Conservation (phyloP, 495 filamentous ascomycete species). For the Penicillium goetzii region DNA sequence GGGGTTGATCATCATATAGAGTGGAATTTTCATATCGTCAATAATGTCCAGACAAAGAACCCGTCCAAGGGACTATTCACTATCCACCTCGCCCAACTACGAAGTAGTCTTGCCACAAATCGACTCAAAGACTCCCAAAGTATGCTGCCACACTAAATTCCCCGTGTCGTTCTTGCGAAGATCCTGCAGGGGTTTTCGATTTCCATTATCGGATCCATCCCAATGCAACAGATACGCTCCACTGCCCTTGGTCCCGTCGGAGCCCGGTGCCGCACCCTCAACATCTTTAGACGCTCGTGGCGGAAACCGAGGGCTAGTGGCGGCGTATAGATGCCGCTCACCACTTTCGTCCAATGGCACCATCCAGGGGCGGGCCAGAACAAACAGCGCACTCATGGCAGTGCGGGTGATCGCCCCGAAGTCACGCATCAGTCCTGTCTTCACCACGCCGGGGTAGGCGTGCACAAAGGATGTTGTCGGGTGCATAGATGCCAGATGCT, state of each 20-base stretch:
- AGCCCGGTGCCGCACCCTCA: slow-evolving; percentile 20
- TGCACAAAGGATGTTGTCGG: slow-evolving; percentile 60
- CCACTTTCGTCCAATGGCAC: slow-evolving; percentile 46
- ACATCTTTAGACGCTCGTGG: slow-evolving; percentile 16
- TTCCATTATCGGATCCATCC: slow-evolving; percentile 25
- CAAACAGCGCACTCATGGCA: slow-evolving; percentile 15
- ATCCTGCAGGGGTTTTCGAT: slow-evolving; percentile 21
- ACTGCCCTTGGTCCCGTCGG: slow-evolving; percentile 27
- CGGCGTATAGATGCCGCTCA: slow-evolving; percentile 48
- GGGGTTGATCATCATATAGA: background rate
- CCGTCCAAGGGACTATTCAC: background rate
- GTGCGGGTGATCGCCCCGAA: slow-evolving; percentile 17
- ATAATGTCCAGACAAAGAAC: background rate
- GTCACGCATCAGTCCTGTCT: slow-evolving; percentile 41
- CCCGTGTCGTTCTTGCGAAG: slow-evolving; percentile 26
- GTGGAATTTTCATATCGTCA: background rate
- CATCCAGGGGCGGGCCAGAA: slow-evolving; percentile 30
- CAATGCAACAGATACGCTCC: slow-evolving; percentile 28
- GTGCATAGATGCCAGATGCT: background rate
- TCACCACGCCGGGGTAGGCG: slow-evolving; percentile 57
- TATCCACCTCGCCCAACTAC: background rate
- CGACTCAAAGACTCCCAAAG: slow-evolving; percentile 23
- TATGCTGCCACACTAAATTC: slow-evolving; percentile 30
- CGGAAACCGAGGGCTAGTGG: slow-evolving; percentile 45
- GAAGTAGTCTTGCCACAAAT: slow-evolving; percentile 20